Conservation (phyloP, 805 yeast genomes). For the Barnettozyma wickerhamii region DNA sequence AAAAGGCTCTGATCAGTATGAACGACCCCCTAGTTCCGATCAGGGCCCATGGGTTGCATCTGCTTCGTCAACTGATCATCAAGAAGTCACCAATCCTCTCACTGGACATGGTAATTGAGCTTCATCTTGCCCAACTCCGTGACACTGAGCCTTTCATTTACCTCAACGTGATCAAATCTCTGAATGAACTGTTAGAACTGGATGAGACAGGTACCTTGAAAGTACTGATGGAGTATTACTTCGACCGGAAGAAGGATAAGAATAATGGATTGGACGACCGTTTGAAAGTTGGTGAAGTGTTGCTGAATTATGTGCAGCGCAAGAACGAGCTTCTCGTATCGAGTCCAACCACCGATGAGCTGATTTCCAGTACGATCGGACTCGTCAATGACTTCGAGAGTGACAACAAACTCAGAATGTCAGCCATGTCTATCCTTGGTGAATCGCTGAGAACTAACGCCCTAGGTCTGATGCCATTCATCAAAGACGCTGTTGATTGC, state of each 20-base stretch:
- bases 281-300: conserved; percentile 79
- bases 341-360: conserved; percentile 37
- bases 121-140: conserved; percentile 60
- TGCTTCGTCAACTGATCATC: conserved; percentile 52
- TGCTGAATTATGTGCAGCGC: conserved; percentile 52
- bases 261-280: conserved; percentile 49
- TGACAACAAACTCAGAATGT: conserved; percentile 71
- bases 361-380: conserved; percentile 41
- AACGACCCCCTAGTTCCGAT: conserved; percentile 81
- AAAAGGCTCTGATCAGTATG: conserved; percentile 60
- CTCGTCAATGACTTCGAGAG: conserved; percentile 32
- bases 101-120: conserved; percentile 48
- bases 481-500: conserved; percentile 66
- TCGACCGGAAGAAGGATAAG: conserved; percentile 19
- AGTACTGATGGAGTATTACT: conserved; percentile 36
- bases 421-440: conserved; percentile 85
- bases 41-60: conserved; percentile 77
- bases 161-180: conserved; percentile 76
- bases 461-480: conserved; percentile 40
- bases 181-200: conserved; percentile 53
- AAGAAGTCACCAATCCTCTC: conserved; percentile 47
- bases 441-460: conserved; percentile 58
- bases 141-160: conserved; percentile 88
- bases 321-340: conserved; percentile 26
- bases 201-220: conserved; percentile 35